These are phyloP conservation scores for Quercus berberidifolia DNA, from an alignment of 306 rosid species.

Conservation along the genomic window DNA sequence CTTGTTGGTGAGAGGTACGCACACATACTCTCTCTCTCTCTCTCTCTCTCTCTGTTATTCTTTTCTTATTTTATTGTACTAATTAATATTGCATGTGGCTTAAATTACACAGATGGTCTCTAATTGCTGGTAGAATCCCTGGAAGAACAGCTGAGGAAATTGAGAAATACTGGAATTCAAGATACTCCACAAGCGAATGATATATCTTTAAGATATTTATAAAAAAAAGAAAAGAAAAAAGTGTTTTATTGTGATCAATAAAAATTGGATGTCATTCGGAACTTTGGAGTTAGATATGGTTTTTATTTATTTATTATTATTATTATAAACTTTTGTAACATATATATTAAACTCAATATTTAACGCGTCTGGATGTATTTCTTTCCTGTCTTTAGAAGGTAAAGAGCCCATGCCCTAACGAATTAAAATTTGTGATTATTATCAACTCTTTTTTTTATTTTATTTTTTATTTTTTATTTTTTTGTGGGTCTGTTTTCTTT, in stretches of 20 bases:
- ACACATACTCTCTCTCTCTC: not conserved
- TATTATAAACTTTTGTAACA: too few species aligned
- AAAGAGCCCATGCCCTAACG: not conserved
- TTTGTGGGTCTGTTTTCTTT: not conserved
- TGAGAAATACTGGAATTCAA: constrained; percentile 9
- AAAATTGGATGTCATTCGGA: not conserved
- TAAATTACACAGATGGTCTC: not conserved
- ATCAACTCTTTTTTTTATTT: not conserved
- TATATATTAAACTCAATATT: not conserved
- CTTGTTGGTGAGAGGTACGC: constrained; percentile 1
- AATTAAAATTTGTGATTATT: not conserved
- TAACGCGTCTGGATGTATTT: not conserved
- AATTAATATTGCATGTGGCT: not conserved
- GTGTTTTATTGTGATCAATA: not conserved
- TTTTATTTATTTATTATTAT: too few species aligned
- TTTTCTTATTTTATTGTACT: not conserved
- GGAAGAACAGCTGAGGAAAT: constrained; percentile 9
- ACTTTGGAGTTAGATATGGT: not conserved
- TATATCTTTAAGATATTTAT: not conserved
- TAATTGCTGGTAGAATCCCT: constrained; percentile 12
- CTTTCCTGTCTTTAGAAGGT: not conserved
- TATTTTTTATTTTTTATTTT: too few species aligned
- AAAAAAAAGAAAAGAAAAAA: not conserved
- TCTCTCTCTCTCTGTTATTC: not conserved
- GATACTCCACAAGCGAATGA: constrained; percentile 3